Evolutionary conservation across 768 basidiomycete species (phyloP).

Genomic region (Amyloporia xantha): DNA sequence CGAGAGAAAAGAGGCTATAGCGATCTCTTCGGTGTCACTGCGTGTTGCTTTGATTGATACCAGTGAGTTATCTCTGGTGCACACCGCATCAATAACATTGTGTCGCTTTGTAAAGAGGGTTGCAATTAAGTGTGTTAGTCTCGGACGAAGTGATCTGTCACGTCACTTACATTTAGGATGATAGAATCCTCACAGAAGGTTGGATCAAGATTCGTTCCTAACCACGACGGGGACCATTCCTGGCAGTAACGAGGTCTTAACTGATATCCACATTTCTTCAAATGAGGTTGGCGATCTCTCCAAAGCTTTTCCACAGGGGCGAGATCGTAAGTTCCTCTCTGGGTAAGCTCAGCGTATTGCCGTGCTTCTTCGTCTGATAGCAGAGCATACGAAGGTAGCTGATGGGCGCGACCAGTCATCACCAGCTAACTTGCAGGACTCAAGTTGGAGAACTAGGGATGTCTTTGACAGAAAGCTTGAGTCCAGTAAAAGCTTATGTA

Average conservation of each 20-base stretch:
- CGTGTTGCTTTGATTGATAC: slow-evolving; percentile 13
- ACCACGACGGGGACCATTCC: slow-evolving; percentile 12
- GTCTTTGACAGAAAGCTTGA: neutral
- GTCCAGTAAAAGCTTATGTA: neutral
- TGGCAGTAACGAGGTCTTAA: slow-evolving; percentile 14
- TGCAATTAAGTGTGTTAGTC: neutral
- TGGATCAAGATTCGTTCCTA: slow-evolving; percentile 4
- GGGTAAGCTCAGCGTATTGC: neutral
- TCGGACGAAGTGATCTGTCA: neutral
- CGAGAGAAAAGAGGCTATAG: slow-evolving; percentile 12
- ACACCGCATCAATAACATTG: slow-evolving; percentile 16
- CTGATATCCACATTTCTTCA: slow-evolving; percentile 10
- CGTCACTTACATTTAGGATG: slow-evolving; percentile 3
- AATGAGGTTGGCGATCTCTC: slow-evolving; percentile 8
- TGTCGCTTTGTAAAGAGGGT: neutral
- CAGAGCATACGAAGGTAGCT: slow-evolving; percentile 6
- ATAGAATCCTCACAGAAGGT: slow-evolving; percentile 16
- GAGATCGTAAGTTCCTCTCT: slow-evolving; percentile 7
- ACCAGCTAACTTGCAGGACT: neutral
- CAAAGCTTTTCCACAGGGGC: slow-evolving; percentile 5
- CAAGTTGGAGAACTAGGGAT: too few relatives aligned
- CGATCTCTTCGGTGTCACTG: slow-evolving; percentile 5
- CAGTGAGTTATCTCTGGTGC: slow-evolving; percentile 1
- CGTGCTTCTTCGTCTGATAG: neutral
- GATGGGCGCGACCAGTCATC: neutral